phyloP scores from a whole-genome alignment of 2,329 filamentous ascomycete species.

The Pseudogymnoascus sp. region DNA sequence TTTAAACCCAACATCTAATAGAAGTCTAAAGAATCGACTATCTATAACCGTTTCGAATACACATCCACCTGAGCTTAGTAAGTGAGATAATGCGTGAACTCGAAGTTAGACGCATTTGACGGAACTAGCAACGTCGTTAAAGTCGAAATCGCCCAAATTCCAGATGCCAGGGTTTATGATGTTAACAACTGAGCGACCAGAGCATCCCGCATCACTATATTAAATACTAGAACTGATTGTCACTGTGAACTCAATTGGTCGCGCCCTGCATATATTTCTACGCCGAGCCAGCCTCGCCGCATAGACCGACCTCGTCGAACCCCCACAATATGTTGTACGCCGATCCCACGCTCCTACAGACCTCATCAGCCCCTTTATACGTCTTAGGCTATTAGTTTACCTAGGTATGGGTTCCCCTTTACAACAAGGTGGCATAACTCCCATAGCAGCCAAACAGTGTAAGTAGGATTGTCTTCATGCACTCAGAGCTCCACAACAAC shows the following conservation, averaged over 20 bases:
- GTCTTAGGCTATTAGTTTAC: background rate
- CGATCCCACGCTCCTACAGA: background rate
- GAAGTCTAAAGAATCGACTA: background rate
- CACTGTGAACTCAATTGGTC: background rate
- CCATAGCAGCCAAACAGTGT: no score
- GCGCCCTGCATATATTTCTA: background rate
- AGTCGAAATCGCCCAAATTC: background rate
- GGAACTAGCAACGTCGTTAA: background rate
- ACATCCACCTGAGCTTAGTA: background rate
- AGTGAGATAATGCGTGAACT: background rate
- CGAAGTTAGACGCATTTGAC: background rate
- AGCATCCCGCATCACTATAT: background rate
- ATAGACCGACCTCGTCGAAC: background rate
- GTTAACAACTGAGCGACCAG: background rate
- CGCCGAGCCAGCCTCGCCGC: background rate
- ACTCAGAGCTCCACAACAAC: no score
- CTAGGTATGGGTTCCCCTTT: background rate
- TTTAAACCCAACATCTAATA: background rate
- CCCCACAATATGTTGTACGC: background rate
- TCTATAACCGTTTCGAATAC: background rate
- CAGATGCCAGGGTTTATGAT: background rate
- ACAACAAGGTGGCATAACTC: background rate
- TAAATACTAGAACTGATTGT: background rate
- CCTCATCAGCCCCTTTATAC: background rate
- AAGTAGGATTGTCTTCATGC: background rate